Base-by-base conservation (phyloP, 2,329 filamentous ascomycete genomes). In the Xylariaceae sp. region DNA sequence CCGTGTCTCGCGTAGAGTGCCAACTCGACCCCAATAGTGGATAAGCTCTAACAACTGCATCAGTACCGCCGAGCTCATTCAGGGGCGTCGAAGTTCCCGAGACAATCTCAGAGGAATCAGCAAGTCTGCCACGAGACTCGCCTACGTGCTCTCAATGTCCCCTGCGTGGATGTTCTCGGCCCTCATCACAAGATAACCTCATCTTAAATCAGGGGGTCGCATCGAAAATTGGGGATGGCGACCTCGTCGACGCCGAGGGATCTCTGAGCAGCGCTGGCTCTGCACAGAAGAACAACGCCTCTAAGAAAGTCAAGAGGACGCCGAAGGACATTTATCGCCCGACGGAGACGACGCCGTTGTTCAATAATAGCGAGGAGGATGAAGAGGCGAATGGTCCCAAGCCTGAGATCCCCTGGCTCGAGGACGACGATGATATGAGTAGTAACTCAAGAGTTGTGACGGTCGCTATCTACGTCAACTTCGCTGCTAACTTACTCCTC, bases 381-480 rank as follows among this genome's bases (percentile, higher is more conserved):
- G 67, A 73, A 10, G 68, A 69, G 6, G 69, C 55, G 33, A 54
- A 61, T 27, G 58, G 60, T 16, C 33, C 44, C 11, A 72, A 71
- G 43, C 76, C 76, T 10, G 75, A 84, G 46, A 79, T 89, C 34
- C 85, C 85, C 6, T 84, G 82, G 64, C 77, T 86, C 44, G 84
- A 86, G 35, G 76, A 80, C 47, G 86, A 90, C 53, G 85, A 84
- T 46, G 77, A 79, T 19, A 56, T 90, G 2, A 85, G 90, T 59
- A 88, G 83, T 52, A 76, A 82, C 38, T 83, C 85, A 48, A 81
- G 78, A 14, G 80, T 95, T 39, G 89, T 96, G 39, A 85, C 83
- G n/a, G 61, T 93, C 17, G 91, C 92, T 34, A 93, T 97, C 58
- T 92, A 90, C 64, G 70, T 94, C 64, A 95, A 94, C 62, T 78